phyloP scores from a whole-genome alignment of 129 eudicot genomes.

The Flaveria robusta region DNA sequence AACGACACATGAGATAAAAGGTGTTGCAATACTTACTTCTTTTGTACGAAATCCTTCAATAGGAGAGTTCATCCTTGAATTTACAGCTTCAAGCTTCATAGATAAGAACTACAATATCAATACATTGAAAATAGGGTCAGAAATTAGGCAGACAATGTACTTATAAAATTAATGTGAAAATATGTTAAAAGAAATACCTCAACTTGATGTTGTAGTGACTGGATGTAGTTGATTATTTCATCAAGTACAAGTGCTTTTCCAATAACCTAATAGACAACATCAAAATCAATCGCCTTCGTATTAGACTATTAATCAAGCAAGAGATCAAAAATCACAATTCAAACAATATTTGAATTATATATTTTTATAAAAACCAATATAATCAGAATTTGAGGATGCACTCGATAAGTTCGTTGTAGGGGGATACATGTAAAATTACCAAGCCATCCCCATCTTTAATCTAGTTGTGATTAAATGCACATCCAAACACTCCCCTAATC shows the following conservation, averaged over 20 bases:
- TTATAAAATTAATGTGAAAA: conserved; percentile 5
- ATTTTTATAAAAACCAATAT: not conserved
- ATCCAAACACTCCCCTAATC: conserved; percentile 6
- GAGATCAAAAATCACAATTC: conserved; percentile 21
- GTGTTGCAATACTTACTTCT: conserved; percentile 57
- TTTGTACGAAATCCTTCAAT: conserved; percentile 67
- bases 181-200: conserved; percentile 56
- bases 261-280: conserved; percentile 53
- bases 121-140: conserved; percentile 5
- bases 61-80: conserved; percentile 60
- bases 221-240: conserved; percentile 91
- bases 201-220: conserved; percentile 89
- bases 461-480: not conserved
- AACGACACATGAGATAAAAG: conserved; percentile 21
- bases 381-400: not conserved
- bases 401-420: not conserved
- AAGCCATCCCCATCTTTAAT: not conserved
- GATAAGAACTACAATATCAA: conserved; percentile 70
- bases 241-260: conserved; percentile 97
- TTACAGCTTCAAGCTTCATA: conserved; percentile 98
- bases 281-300: conserved; percentile 12
- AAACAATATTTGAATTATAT: not conserved
- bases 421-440: not conserved
- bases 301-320: not conserved
- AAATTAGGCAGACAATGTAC: not conserved